Evolutionary conservation across 75 land plant species (phyloP).

Genomic region (Picea sitchensis): DNA sequence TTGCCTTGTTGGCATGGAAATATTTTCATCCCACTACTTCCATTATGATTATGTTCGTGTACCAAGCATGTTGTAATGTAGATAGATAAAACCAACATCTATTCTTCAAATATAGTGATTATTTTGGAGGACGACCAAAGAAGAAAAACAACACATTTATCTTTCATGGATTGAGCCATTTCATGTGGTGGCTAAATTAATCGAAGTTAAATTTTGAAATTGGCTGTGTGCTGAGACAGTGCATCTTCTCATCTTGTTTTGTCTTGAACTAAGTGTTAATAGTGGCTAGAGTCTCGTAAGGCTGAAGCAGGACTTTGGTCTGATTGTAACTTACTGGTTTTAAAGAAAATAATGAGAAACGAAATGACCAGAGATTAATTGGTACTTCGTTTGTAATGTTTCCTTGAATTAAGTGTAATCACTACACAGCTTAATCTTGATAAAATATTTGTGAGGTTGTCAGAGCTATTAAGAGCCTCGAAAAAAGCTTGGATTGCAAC

Average conservation of each 20-base stretch:
- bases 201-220: not conserved
- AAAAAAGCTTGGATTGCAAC: not conserved
- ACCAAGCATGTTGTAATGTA: not conserved
- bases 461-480: not conserved
- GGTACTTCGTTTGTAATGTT: not conserved
- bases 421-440: not conserved
- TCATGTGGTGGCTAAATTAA: not conserved
- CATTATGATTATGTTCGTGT: not conserved
- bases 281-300: not conserved
- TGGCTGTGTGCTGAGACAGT: too few species aligned
- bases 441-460: not conserved
- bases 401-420: not conserved
- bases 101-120: not conserved
- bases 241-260: not conserved
- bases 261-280: slow-evolving; percentile 1
- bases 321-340: not conserved
- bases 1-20: slow-evolving; percentile 5
- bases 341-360: not conserved
- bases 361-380: not conserved
- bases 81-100: not conserved
- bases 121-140: slow-evolving; percentile 1
- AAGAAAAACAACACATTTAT: not conserved
- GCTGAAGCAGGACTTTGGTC: not conserved
- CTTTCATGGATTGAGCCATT: not conserved
- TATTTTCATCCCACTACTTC: not conserved